Evolutionary conservation across 306 rosid species (phyloP), one percentile per base, ranked within the genome.

Genomic region (Astragalus glycyphyllos): DNA sequence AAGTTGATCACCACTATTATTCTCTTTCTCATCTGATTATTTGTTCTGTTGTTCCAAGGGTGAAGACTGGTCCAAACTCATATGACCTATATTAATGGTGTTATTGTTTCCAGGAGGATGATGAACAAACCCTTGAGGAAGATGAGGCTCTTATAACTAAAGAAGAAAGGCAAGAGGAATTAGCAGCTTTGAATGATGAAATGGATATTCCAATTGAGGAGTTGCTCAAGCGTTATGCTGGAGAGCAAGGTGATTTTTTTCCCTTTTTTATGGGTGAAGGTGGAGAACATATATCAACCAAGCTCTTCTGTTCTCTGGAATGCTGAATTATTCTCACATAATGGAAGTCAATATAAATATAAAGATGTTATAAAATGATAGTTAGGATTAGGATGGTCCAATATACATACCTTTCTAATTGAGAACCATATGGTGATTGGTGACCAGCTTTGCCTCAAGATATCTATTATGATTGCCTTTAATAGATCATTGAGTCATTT

Each of bases 201-300:
- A 80, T 89, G 62, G 86, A 94, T 84, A 86, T 94, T 83, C 98
- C 98, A 38, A 89, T 94, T 65, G 91, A 90, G 87, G 92, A 90
- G 87, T 83, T 94, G 57, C 96, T 90, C 73, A 87, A 84, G 69
- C 91, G 90, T 47, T 94, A 89, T 89, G 53, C 82, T 58, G 75
- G 17, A 61, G 81, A 70, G 48, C 82, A 67, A 76, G 91, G 98
- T 89, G 71, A 82, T 50, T 68, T 63, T 26, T 55, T 42, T 46
- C 47, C 66, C 59, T 17, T 55, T 51, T 46, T 55, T 32, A 62
- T 11, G 13, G 40, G 34, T 35, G 41, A 51, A 64, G 44, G 58
- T 12, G 58, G 79, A 50, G 57, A 51, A 66, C 71, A 38, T 26
- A 50, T 59, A 6, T 67, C 51, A 62, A 5, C n/a, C 54, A 7